These are phyloP conservation scores for Diaporthe sp. DNA, from an alignment of 2,329 filamentous ascomycete species.

Conservation along the genomic window DNA sequence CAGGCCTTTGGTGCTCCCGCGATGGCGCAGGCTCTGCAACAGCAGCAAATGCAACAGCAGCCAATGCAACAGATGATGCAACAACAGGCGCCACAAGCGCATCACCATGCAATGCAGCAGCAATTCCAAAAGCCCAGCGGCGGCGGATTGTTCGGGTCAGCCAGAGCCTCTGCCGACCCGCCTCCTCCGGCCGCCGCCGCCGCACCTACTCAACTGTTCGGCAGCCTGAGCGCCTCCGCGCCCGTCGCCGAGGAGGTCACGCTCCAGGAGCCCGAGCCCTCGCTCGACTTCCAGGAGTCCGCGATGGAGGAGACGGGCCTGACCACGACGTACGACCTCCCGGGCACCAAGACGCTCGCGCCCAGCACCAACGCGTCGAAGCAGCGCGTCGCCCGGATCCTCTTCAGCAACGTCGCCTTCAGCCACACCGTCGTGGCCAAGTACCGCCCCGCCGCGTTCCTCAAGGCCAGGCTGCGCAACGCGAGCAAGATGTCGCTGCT, in stretches of 20 bases:
- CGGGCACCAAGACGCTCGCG: constrained; percentile 67
- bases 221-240: neutral
- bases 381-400: constrained; percentile 71
- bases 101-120: no score
- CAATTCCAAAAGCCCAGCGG: neutral
- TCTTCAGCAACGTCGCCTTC: constrained; percentile 65
- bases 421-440: constrained; percentile 72
- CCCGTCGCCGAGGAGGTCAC: constrained; percentile 40
- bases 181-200: neutral
- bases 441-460: constrained; percentile 70
- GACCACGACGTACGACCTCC: constrained; percentile 73
- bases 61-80: constrained; percentile 43
- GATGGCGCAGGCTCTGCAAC: neutral
- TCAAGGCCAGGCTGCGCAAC: constrained; percentile 71
- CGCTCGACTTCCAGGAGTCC: constrained; percentile 64
- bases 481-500: constrained; percentile 68
- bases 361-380: constrained; percentile 66
- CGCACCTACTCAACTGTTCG: neutral
- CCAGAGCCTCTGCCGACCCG: neutral
- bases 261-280: constrained; percentile 45
- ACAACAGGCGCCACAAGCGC: neutral
- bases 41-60: neutral
- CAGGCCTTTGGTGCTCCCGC: neutral
- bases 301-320: constrained; percentile 71
- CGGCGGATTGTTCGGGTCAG: neutral